Evolutionary conservation across 2,329 filamentous ascomycete genomes (phyloP), one percentile per base, ranked within the genome.

Genomic region (Akanthomyces dipterigenus): DNA sequence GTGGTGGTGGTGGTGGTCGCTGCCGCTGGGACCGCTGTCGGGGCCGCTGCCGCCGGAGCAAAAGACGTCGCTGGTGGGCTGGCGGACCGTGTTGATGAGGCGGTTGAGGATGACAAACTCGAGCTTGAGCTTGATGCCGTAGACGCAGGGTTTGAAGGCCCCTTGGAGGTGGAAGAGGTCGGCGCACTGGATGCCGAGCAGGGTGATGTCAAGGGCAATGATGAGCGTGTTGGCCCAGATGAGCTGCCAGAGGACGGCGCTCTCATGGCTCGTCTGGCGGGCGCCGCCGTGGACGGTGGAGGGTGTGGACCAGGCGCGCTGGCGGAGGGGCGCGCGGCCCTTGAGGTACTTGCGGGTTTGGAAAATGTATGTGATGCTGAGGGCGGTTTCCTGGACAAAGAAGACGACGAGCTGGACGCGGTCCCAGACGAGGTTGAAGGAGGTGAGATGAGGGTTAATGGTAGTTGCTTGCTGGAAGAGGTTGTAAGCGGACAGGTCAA

Each of bases 381-480:
- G 75, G 60, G 80, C 73, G 43, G 79, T 74, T 64, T 83, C 81
- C 67, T 83, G 81, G 18, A 81, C 62, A 65, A 78, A 82, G 67
- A 82, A 83, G 5, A 79, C 73, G 16, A 78, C 80, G 70, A 83
- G 78, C 67, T 83, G 80, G 24, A 83, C 73, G 64, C 79, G 78
- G 64, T 83, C 81, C 71, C 80, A 68, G 62, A 79, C 68, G 24
- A 75, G 73, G 63, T 80, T 65, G 54, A 63, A 63, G 28, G 63
- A 58, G 7, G 54, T 45, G 3, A 72, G 63, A 14, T 63, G 60
- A 8, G 67, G 68, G 60, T 68, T 68, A 40, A 65, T 63, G 28
- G 34, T 60, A 11, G 66, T 68, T 36, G 70, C 64, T 70, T 71
- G 73, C 71, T 64, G 67, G 62, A 18, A 67, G 18, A 68, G 58